phyloP scores from a whole-genome alignment of 2,329 filamentous ascomycete species.

The Tolypocladium ophioglossoides region DNA sequence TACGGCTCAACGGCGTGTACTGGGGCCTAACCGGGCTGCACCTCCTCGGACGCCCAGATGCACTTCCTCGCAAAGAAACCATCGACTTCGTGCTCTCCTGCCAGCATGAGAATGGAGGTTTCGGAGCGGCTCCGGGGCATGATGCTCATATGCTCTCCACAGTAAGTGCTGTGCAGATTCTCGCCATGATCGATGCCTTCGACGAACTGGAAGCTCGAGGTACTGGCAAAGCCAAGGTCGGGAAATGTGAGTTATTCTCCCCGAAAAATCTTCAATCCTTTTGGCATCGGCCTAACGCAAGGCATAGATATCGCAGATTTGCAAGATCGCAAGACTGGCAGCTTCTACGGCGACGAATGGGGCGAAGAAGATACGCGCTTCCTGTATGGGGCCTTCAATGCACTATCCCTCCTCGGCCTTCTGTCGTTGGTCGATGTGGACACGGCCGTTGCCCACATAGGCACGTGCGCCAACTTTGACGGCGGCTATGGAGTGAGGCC shows the following conservation, averaged over 20 bases:
- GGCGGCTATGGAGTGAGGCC: slow-evolving; percentile 86
- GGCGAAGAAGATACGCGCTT: slow-evolving; percentile 94
- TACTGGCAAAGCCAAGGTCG: slow-evolving; percentile 57
- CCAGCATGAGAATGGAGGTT: slow-evolving; percentile 78
- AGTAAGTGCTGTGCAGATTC: slow-evolving; percentile 86
- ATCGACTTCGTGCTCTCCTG: slow-evolving; percentile 95
- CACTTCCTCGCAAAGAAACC: slow-evolving; percentile 67
- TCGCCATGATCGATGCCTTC: slow-evolving; percentile 77
- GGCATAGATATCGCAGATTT: slow-evolving; percentile 62
- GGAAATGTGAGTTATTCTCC: slow-evolving; percentile 54
- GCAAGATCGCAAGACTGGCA: slow-evolving; percentile 72
- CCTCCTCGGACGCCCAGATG: slow-evolving; percentile 70
- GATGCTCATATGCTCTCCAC: slow-evolving; percentile 96
- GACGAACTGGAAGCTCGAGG: slow-evolving; percentile 67
- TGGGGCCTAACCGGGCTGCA: slow-evolving; percentile 90
- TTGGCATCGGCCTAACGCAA: slow-evolving; percentile 5
- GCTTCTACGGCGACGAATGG: slow-evolving; percentile 92
- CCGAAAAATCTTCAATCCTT: slow-evolving; percentile 2
- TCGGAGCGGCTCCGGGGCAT: slow-evolving; percentile 87
- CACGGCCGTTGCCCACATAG: slow-evolving; percentile 69
- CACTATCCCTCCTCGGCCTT: slow-evolving; percentile 71
- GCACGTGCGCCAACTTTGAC: slow-evolving; percentile 83
- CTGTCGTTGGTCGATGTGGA: slow-evolving; percentile 66
- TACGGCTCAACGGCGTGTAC: slow-evolving; percentile 91
- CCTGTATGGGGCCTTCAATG: slow-evolving; percentile 81